Evolutionary conservation across 169 alveolate genomes (phyloP).

Genomic region (Perkinsus chesapeaki): DNA sequence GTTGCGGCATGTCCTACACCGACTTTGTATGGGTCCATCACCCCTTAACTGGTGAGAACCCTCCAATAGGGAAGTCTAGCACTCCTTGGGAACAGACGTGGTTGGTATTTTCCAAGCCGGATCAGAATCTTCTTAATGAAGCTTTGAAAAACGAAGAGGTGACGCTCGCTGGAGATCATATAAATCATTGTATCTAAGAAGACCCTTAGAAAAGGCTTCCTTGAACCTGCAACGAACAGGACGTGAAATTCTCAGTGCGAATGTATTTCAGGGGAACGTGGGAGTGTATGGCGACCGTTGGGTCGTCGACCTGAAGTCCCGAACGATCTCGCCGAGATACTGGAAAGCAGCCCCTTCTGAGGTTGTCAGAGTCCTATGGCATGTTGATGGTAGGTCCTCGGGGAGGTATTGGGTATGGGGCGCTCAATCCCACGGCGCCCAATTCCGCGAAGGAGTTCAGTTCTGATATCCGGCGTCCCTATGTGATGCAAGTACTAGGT

Average conservation of each 20-base stretch:
- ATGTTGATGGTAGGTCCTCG: background rate
- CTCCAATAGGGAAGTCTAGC: background rate
- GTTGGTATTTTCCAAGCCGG: background rate
- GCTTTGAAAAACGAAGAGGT: background rate
- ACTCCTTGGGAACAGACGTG: background rate
- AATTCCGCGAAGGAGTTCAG: background rate
- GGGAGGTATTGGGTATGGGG: background rate
- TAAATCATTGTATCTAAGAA: background rate
- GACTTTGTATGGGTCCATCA: background rate
- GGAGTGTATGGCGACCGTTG: background rate
- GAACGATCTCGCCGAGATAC: background rate
- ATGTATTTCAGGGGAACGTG: background rate
- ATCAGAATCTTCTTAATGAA: background rate
- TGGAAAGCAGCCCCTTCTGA: background rate
- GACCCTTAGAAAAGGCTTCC: no score
- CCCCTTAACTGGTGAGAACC: background rate
- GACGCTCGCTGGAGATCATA: background rate
- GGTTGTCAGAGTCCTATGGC: background rate
- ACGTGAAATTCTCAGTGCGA: no score
- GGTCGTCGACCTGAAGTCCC: background rate
- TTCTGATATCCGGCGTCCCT: no score
- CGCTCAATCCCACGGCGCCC: background rate
- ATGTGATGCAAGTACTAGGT: no score
- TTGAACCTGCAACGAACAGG: no score
- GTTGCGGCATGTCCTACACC: background rate